Percentiles rank a stretch among this genome's conserved stretches.
Evolutionary conservation across 352 stramenopile genomes (phyloP).

Genomic region (Plasmopara viticola): DNA sequence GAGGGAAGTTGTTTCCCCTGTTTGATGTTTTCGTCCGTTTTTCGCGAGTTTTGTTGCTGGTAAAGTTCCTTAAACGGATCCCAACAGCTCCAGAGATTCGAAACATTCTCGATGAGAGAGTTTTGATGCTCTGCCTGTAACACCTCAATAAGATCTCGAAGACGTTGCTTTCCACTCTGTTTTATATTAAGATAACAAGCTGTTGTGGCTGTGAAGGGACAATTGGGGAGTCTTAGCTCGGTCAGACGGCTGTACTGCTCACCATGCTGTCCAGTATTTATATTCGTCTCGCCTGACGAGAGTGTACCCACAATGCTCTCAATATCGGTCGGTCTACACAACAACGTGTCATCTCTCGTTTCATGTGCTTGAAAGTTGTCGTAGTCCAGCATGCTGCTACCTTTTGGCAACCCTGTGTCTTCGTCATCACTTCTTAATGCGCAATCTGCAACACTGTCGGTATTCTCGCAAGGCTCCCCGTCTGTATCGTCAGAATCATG

Average conservation of each 20-base stretch:
- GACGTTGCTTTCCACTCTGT: constrained; percentile 4
- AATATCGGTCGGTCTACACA: neutral
- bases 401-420: neutral
- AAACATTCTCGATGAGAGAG: neutral
- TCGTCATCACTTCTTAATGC: neutral
- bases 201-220: neutral
- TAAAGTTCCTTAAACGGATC: neutral
- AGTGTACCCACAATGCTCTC: neutral
- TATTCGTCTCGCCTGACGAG: neutral
- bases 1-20: neutral
- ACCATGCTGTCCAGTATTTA: neutral
- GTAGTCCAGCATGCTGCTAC: neutral
- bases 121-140: neutral
- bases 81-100: constrained; percentile 9
- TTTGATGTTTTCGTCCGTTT: neutral
- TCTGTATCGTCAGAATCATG: too few species aligned
- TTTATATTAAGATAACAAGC: constrained; percentile 8
- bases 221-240: constrained; percentile 5
- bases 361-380: neutral
- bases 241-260: constrained; percentile 1
- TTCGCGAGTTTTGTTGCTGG: neutral
- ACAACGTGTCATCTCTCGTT: neutral
- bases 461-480: too few species aligned
- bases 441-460: neutral
- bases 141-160: constrained; percentile 4